Conservation (phyloP, 148 eudicot genomes). For the Pouteria glomerata region DNA sequence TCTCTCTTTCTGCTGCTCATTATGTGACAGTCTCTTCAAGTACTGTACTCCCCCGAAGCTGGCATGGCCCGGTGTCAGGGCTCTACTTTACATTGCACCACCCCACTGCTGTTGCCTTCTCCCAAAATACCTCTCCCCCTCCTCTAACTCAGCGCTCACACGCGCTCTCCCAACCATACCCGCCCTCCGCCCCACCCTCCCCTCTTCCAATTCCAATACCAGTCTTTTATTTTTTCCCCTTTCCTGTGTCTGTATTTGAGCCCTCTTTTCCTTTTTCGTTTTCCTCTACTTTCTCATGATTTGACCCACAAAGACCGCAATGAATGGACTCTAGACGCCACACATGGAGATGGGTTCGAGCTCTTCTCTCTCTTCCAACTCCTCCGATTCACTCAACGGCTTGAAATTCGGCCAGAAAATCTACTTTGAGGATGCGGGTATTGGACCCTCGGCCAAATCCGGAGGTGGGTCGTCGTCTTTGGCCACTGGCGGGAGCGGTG, state of each 20-base stretch:
- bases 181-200: no score
- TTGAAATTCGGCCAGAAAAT: constrained; percentile 76
- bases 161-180: neutral
- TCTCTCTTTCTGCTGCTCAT: no score
- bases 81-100: constrained; percentile 28
- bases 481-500: constrained; percentile 14
- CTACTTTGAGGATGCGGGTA: constrained; percentile 72
- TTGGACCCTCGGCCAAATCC: constrained; percentile 24
- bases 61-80: constrained; percentile 54
- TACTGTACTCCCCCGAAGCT: no score
- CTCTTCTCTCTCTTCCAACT: constrained; percentile 33
- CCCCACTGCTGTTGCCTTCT: constrained; percentile 14
- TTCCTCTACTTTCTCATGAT: neutral
- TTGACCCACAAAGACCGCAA: constrained; percentile 9
- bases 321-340: constrained; percentile 32
- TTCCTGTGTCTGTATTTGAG: no score
- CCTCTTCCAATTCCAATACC: no score
- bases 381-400: constrained; percentile 48
- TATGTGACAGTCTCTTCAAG: no score
- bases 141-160: neutral
- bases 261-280: neutral
- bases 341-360: constrained; percentile 50
- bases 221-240: no score
- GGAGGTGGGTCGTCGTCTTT: constrained; percentile 28
- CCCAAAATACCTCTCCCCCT: neutral